These are phyloP conservation scores for Lentinula guzmanii DNA, from an alignment of 768 basidiomycete genomes.

Conservation along the genomic window DNA sequence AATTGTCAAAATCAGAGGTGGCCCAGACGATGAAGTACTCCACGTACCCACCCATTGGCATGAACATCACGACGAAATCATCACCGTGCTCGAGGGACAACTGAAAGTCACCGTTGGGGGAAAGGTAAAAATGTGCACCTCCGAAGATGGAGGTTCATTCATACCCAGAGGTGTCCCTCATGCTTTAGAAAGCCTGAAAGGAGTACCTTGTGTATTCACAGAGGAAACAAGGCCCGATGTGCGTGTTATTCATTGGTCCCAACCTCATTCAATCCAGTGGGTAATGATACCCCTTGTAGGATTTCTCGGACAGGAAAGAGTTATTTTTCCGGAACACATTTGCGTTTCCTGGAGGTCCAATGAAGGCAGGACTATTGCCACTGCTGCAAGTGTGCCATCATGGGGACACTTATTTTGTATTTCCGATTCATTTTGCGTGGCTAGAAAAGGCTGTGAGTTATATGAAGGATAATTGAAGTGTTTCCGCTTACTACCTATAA, in stretches of 20 bases:
- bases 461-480: neutral
- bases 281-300: neutral
- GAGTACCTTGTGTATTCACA: conserved; percentile 18
- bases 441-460: conserved; percentile 2
- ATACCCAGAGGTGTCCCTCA: conserved; percentile 24
- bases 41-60: conserved; percentile 29
- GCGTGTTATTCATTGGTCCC: neutral
- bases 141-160: conserved; percentile 23
- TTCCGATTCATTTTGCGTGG: conserved; percentile 1
- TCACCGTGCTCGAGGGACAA: conserved; percentile 22
- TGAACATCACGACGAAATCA: conserved; percentile 25
- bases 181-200: conserved; percentile 18
- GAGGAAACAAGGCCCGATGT: neutral
- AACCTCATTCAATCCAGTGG: too few relatives aligned
- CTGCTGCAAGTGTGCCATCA: conserved; percentile 5
- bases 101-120: conserved; percentile 21
- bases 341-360: neutral
- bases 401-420: neutral
- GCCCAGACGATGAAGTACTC: conserved; percentile 18
- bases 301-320: neutral
- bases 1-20: neutral
- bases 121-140: conserved; percentile 15
- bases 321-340: conserved; percentile 3
- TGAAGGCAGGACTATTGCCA: neutral
- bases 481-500: neutral